A percentile compares a stretch with the other conserved stretches of the same genome.
Conservation (phyloP, 176 grass and related monocot species). For the Avena eriantha region DNA sequence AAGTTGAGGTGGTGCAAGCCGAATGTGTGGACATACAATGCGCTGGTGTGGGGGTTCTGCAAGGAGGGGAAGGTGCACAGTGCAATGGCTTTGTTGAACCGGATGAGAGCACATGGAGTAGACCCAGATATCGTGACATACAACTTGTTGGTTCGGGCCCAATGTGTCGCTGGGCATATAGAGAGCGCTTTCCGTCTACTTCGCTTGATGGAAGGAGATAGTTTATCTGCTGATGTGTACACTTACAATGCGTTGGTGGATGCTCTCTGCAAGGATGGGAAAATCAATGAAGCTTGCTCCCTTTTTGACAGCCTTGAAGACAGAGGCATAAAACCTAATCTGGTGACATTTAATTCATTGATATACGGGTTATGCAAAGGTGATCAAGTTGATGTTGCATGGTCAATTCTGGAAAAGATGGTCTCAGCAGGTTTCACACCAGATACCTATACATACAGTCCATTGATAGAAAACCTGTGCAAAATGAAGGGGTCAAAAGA, state of each 20-base stretch:
- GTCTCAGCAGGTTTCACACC: slow-evolving; percentile 50
- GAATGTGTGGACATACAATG: slow-evolving; percentile 65
- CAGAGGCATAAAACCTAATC: slow-evolving; percentile 54
- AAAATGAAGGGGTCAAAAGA: slow-evolving; percentile 52
- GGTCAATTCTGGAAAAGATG: slow-evolving; percentile 60
- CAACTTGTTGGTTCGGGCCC: slow-evolving; percentile 59
- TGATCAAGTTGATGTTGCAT: slow-evolving; percentile 56
- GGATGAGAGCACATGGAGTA: slow-evolving; percentile 46
- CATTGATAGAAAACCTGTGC: slow-evolving; percentile 61
- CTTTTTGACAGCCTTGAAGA: slow-evolving; percentile 46
- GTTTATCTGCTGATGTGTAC: slow-evolving; percentile 54
- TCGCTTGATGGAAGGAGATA: slow-evolving; percentile 55
- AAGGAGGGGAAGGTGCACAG: slow-evolving; percentile 53
- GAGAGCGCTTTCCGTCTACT: slow-evolving; percentile 61
- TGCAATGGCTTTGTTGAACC: slow-evolving; percentile 53
- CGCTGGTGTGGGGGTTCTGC: slow-evolving; percentile 52
- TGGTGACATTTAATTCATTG: slow-evolving; percentile 64
- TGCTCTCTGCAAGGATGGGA: slow-evolving; percentile 64
- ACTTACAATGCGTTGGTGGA: slow-evolving; percentile 62
- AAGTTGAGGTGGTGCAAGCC: slow-evolving; percentile 51
- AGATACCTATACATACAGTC: slow-evolving; percentile 64
- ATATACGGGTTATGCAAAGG: slow-evolving; percentile 61
- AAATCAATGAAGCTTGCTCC: slow-evolving; percentile 55
- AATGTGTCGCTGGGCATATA: slow-evolving; percentile 59
- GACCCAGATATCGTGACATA: slow-evolving; percentile 55